Conservation (phyloP, 2,329 filamentous ascomycete species). For the Aureobasidium melanogenum region DNA sequence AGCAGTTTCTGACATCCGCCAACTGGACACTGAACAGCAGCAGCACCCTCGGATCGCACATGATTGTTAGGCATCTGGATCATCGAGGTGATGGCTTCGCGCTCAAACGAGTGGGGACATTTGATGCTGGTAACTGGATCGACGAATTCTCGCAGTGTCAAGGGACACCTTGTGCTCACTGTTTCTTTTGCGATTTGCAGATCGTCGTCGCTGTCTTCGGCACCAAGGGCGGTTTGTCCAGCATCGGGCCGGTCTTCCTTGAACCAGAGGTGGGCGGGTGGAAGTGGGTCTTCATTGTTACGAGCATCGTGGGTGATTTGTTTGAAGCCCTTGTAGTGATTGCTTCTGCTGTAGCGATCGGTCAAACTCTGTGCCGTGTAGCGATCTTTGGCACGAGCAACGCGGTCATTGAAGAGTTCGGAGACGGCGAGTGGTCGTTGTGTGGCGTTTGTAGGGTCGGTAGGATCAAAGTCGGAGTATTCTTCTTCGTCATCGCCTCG, state of each 20-base stretch:
- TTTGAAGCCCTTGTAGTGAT: constrained; percentile 54
- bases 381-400: constrained; percentile 34
- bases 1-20: constrained; percentile 53
- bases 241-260: constrained; percentile 35
- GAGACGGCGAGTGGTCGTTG: constrained; percentile 25
- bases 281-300: constrained; percentile 43
- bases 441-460: constrained; percentile 30
- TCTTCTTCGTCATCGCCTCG: constrained; percentile 26
- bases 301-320: constrained; percentile 52
- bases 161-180: constrained; percentile 59
- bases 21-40: constrained; percentile 51
- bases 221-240: constrained; percentile 29
- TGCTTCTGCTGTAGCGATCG: constrained; percentile 48
- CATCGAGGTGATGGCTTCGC: constrained; percentile 51
- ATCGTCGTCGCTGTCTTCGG: constrained; percentile 52
- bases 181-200: constrained; percentile 56
- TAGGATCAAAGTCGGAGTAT: constrained; percentile 30
- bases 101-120: constrained; percentile 68
- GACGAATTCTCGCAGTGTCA: constrained; percentile 55
- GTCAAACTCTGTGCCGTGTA: constrained; percentile 32
- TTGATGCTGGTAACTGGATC: constrained; percentile 58
- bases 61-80: constrained; percentile 22
- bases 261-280: constrained; percentile 56
- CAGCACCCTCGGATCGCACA: constrained; percentile 14
- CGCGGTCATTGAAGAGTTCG: constrained; percentile 28